Evolutionary conservation across 768 basidiomycete species (phyloP).

Genomic region (Imleria badia): DNA sequence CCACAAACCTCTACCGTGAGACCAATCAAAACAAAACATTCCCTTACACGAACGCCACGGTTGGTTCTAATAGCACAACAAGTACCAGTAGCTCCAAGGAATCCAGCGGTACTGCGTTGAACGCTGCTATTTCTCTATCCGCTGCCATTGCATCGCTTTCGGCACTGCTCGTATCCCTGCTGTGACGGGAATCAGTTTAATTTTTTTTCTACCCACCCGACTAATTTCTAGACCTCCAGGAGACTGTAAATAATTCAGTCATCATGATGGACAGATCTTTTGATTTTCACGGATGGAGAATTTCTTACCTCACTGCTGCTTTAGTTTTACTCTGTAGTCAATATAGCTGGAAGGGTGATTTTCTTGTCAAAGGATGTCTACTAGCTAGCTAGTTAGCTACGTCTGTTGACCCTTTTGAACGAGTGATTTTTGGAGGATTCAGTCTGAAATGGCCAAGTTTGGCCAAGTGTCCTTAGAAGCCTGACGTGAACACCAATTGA

Average conservation of each 20-base stretch:
- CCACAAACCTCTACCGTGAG: constrained; percentile 78
- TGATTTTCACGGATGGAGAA: constrained; percentile 10
- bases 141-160: constrained; percentile 12
- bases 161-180: constrained; percentile 8
- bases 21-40: constrained; percentile 71
- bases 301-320: neutral
- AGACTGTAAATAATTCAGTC: constrained; percentile 21
- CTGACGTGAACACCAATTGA: neutral
- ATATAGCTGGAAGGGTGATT: neutral
- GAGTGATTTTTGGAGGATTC: too few relatives aligned
- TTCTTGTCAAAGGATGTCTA: too few relatives aligned
- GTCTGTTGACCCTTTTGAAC: neutral
- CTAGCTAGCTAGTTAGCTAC: too few relatives aligned
- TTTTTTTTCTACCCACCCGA: constrained; percentile 4
- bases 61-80: constrained; percentile 4
- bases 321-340: constrained; percentile 12
- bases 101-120: constrained; percentile 11
- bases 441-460: constrained; percentile 18
- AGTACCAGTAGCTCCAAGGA: neutral
- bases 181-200: constrained; percentile 16
- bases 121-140: constrained; percentile 14
- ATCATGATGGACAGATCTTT: constrained; percentile 17
- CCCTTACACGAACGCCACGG: constrained; percentile 47
- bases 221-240: constrained; percentile 23
- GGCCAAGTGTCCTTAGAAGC: neutral